These are phyloP conservation scores for Gossypium turneri DNA, from an alignment of 345 rosid species.

Conservation along the genomic window DNA sequence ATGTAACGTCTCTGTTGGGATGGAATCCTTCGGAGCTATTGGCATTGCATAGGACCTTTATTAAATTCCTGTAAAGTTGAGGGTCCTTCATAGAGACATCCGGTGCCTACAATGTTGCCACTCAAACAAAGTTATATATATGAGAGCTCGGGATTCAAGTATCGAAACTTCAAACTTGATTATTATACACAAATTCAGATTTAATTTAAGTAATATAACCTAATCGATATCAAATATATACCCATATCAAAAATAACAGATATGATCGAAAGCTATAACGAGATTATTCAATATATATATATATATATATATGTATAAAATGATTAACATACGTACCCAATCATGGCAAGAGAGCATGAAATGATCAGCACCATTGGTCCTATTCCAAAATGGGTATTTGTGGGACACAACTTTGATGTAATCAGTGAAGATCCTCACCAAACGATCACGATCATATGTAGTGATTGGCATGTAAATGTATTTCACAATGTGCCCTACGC, in stretches of 20 bases:
- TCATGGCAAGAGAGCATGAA: constrained; percentile 63
- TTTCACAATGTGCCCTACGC: constrained; percentile 20
- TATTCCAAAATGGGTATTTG: constrained; percentile 61
- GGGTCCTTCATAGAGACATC: constrained; percentile 45
- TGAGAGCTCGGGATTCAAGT: too few relatives aligned
- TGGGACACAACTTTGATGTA: constrained; percentile 33
- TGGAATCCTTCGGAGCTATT: constrained; percentile 65
- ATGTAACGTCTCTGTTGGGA: constrained; percentile 56
- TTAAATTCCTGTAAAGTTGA: constrained; percentile 41
- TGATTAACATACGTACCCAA: constrained; percentile 38
- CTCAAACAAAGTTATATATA: background rate
- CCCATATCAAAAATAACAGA: accelerated
- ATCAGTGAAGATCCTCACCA: constrained; percentile 27
- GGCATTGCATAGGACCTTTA: constrained; percentile 78
- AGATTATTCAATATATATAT: background rate
- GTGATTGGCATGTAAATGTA: constrained; percentile 28
- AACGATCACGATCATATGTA: constrained; percentile 22
- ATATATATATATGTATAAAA: too few relatives aligned
- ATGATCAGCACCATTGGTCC: constrained; percentile 57
- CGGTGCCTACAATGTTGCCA: constrained; percentile 43
- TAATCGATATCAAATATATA: too few relatives aligned
- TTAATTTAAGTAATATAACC: too few relatives aligned
- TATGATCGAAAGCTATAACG: too few relatives aligned
- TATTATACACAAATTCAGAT: too few relatives aligned
- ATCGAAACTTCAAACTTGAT: too few relatives aligned